Base-by-base conservation (phyloP, 2,329 filamentous ascomycete genomes). In the Claviceps paspali region DNA sequence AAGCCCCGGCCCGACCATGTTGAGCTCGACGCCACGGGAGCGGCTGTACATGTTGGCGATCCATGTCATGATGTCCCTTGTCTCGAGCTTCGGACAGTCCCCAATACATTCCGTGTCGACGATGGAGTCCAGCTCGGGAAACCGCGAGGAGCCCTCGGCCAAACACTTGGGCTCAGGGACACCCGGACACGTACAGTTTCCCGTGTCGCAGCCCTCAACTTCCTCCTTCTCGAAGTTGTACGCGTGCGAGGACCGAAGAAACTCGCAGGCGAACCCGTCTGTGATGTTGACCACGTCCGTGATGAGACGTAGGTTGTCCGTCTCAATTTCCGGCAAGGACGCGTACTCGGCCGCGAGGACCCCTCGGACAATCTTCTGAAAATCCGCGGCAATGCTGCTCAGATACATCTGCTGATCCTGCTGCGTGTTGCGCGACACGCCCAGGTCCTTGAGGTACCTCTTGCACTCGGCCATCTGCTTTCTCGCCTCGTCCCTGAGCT, bases 1-100 rank as follows among this genome's bases (percentile, higher is more conserved):
- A 11, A 74, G 42, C 0, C 52, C 44, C 0, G 54, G 51, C 9
- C 54, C 49, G 27, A 64, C 64, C 1, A 36, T 44, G 5, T 41
- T 42, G 4, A 47, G 35, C 3, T 47, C 43, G 4, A 41, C 27
- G 0, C 43, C 44, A 1, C 42, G 38, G n/a, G 36, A 38, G 8
- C 26, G 12, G 2, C n/a, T 4, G 28, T n/a, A 47, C 9, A 41
- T 15, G 8, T 28, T 14, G 1, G 19, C 9, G 6, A 62, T 46
- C 1, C 55, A 52, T 3, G 52, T 52, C 34, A 41, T 41, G 14
- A 45, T 36, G 17, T 31, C 17, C 1, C 5, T 17, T 2, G 12
- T 3, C 6, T 9, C 2, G 1, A 33, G 21, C n/a, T 29, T 23
- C 2, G 18, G n/a, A 18, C 11, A 5, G 9, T 41, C 14, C n/a